Evolutionary conservation across 768 basidiomycete genomes (phyloP).

Genomic region (Suillus paluster): DNA sequence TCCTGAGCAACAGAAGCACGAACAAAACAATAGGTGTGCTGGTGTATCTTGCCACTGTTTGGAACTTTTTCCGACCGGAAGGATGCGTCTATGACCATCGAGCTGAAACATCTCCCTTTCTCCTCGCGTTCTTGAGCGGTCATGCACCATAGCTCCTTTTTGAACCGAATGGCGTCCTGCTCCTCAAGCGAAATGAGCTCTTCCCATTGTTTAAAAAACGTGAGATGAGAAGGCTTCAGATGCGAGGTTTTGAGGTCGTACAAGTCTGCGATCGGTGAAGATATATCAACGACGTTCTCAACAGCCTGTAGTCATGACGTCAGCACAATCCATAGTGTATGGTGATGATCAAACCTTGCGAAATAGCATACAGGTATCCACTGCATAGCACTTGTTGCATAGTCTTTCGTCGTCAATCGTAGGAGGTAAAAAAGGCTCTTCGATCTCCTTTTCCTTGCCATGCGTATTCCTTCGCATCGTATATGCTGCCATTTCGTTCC

Average conservation of each 20-base stretch:
- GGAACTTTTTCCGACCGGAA: conserved; percentile 32
- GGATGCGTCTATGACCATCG: conserved; percentile 69
- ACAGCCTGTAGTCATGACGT: conserved; percentile 54
- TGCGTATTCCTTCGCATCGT: conserved; percentile 57
- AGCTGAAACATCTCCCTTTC: conserved; percentile 81
- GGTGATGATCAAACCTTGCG: conserved; percentile 60
- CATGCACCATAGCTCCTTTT: conserved; percentile 94
- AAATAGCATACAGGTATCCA: conserved; percentile 94
- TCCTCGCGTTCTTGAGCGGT: conserved; percentile 77
- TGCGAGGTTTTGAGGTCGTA: conserved; percentile 84
- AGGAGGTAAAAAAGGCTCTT: conserved; percentile 75
- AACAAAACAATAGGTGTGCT: conserved; percentile 76
- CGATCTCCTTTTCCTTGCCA: conserved; percentile 20
- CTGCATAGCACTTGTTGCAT: conserved; percentile 81
- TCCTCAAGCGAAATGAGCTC: conserved; percentile 84
- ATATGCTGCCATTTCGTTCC: conserved; percentile 86
- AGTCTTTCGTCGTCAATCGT: conserved; percentile 81
- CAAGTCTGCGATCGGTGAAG: conserved; percentile 63
- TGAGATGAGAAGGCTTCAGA: conserved; percentile 63
- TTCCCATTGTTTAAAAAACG: conserved; percentile 94
- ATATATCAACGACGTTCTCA: conserved; percentile 59
- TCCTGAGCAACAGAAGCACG: conserved; percentile 31
- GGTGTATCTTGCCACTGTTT: conserved; percentile 66
- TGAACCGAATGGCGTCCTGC: conserved; percentile 80
- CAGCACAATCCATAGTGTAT: background rate